Evolutionary conservation across 148 eudicot species (phyloP), one percentile per base, ranked within the genome.

Genomic region (Camellia granthamiana): DNA sequence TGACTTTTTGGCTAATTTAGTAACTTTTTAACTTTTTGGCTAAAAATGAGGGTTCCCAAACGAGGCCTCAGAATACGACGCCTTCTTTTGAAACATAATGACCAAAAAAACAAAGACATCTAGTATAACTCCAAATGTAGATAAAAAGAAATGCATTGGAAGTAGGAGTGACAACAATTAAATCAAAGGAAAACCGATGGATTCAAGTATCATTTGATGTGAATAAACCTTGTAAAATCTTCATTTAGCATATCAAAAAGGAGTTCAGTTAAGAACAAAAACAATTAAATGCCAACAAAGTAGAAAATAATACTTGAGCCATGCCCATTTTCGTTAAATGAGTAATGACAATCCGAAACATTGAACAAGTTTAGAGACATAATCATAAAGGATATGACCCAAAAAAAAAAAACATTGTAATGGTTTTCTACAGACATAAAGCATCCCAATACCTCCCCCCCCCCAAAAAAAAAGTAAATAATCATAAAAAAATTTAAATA

Each of bases 21-120:
- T n/a, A n/a, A n/a, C n/a, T n/a, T n/a, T n/a, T n/a, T n/a, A n/a
- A n/a, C n/a, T n/a, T n/a, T n/a, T n/a, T n/a, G n/a, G n/a, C n/a
- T n/a, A n/a, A n/a, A n/a, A n/a, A n/a, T n/a, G n/a, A n/a, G n/a
- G n/a, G n/a, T n/a, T n/a, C n/a, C n/a, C n/a, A n/a, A n/a, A n/a
- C n/a, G n/a, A n/a, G n/a, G n/a, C n/a, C n/a, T 38, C 62, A 65
- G 72, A 66, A 52, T 76, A 63, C 18, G 21, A 66, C 54, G 21
- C 60, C 60, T 49, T 21, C 21, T 2, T 55, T 49, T 56, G 47
- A 38, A 74, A 74, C 58, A 75, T 59, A 43, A 18, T 59, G 15
- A 75, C 13, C 6, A 5, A n/a, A 62, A 21, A 60, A 23, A 4
- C 18, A 18, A 16, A 75, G 52, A 3, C 54, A 60, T 55, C 78